Evolutionary conservation across 1,139 yeast genomes (phyloP).

Genomic region (Kodamaea suecica): DNA sequence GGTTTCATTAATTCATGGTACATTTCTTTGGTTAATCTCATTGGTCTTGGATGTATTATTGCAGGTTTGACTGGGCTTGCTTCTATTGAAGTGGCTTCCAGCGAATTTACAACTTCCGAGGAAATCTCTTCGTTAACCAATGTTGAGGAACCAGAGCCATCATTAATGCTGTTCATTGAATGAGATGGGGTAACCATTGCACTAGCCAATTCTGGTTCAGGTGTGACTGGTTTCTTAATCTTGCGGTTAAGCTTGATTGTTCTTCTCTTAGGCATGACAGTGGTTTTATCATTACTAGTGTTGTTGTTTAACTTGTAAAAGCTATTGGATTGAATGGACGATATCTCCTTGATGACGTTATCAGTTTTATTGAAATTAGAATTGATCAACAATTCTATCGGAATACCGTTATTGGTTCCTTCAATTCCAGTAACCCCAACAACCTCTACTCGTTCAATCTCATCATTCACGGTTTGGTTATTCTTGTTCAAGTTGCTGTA

Average conservation of each 20-base stretch:
- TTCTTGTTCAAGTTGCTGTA: slow-evolving; percentile 23
- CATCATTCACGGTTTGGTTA: neutral
- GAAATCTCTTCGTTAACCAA: slow-evolving; percentile 10
- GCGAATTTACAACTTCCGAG: slow-evolving; percentile 1
- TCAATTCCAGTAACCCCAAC: slow-evolving; percentile 7
- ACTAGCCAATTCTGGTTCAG: neutral
- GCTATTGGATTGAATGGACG: slow-evolving; percentile 45
- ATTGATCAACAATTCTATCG: slow-evolving; percentile 32
- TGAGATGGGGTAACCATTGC: slow-evolving; percentile 4
- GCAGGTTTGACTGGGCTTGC: slow-evolving; percentile 6
- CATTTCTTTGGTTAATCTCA: slow-evolving; percentile 18
- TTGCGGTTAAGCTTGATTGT: slow-evolving; percentile 36
- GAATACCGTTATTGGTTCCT: slow-evolving; percentile 31
- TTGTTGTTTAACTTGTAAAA: slow-evolving; percentile 33
- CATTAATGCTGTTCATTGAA: slow-evolving; percentile 5
- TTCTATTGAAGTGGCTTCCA: slow-evolving; percentile 1
- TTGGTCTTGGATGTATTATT: slow-evolving; percentile 28
- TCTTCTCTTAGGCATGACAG: slow-evolving; percentile 47
- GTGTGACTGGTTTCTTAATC: slow-evolving; percentile 10
- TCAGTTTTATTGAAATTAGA: slow-evolving; percentile 30
- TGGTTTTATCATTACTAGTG: slow-evolving; percentile 17
- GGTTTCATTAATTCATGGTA: slow-evolving; percentile 13
- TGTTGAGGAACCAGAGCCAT: slow-evolving; percentile 16
- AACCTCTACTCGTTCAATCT: slow-evolving; percentile 7
- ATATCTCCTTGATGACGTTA: slow-evolving; percentile 42